Conservation (phyloP, 768 basidiomycete species). For the Dendrothele bispora region DNA sequence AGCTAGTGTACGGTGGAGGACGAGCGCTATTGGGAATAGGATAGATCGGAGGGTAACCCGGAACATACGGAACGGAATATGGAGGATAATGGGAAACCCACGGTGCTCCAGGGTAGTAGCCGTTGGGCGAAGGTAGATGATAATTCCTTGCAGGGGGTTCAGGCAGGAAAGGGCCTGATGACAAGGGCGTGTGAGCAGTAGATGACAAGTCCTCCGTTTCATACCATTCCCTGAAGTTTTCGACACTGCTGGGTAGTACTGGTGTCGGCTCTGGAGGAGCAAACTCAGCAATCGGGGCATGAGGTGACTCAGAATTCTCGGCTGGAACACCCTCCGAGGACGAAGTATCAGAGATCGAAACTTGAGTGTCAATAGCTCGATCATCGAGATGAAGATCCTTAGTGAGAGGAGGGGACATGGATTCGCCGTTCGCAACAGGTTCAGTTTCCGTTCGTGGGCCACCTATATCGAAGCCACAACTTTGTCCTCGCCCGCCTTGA, state of each 20-base stretch:
- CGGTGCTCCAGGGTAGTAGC: not conserved
- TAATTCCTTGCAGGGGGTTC: not conserved
- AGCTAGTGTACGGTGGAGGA: constrained; percentile 28
- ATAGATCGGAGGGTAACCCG: constrained; percentile 48
- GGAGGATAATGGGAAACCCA: constrained; percentile 36
- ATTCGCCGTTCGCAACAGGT: not conserved
- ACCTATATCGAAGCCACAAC: not conserved
- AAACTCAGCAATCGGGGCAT: no score
- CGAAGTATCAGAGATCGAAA: no score
- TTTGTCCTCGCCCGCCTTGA: constrained; percentile 19
- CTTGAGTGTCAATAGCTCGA: no score
- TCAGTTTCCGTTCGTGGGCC: not conserved
- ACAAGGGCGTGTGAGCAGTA: constrained; percentile 27
- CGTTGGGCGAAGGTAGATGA: not conserved
- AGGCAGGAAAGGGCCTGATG: constrained; percentile 1
- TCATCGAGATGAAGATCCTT: not conserved
- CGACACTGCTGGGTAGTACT: no score
- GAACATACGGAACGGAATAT: constrained; percentile 51
- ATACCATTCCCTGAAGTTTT: constrained; percentile 46
- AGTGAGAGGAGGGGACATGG: not conserved
- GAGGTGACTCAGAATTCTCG: no score
- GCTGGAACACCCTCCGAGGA: no score
- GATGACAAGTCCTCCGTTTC: constrained; percentile 33
- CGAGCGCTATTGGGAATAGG: constrained; percentile 30
- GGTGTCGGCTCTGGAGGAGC: no score